Evolutionary conservation across 176 grass and related monocot species (phyloP), one percentile per base, ranked within the genome.

Genomic region (Aegilops umbellulata): DNA sequence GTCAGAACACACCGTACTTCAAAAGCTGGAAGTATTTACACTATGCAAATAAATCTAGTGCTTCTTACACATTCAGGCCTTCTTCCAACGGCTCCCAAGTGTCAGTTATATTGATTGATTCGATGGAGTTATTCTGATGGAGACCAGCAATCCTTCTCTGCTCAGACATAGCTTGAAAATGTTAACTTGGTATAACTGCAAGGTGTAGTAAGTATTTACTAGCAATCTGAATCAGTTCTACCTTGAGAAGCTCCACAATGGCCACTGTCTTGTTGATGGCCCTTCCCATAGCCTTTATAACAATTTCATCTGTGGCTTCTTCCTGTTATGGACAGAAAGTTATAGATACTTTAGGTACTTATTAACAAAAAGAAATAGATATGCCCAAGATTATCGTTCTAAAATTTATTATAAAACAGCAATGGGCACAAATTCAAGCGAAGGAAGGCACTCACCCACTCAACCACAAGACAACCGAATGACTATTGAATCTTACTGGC

Each of bases 21-120:
- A 7, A 70, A 74, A 44, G 25, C 14, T 47, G 13, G 62, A 65
- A 26, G 2, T 10, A 27, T 19, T 6, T 16, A 16, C 46, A 49
- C 14, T 1, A 51, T 70, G 26, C 16, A 2, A 32, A 84, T 69
- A 32, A 4, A 13, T 65, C 1, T 10, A 53, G 17, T 39, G 25
- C n/a, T 74, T 38, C 91, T 79, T 82, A 94, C 92, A 27, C 83
- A 38, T 83, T 82, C 27, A 94, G 87, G 82, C 93, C 93, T 86
- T 94, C 93, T 72, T 94, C 93, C 23, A 94, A 80, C 2, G 93
- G 93, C 27, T 94, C 93, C 93, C 93, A 94, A n/a, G 90, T 92
- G 69, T 94, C 93, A 13, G 85, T 94, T 62, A 94, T 94, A 34
- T 92, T 69, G 17, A 89, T 83, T 46, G 93, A 94, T 76, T 87